Evolutionary conservation across 164 flowering plant species (phyloP).

Genomic region (Akebia trifoliata): DNA sequence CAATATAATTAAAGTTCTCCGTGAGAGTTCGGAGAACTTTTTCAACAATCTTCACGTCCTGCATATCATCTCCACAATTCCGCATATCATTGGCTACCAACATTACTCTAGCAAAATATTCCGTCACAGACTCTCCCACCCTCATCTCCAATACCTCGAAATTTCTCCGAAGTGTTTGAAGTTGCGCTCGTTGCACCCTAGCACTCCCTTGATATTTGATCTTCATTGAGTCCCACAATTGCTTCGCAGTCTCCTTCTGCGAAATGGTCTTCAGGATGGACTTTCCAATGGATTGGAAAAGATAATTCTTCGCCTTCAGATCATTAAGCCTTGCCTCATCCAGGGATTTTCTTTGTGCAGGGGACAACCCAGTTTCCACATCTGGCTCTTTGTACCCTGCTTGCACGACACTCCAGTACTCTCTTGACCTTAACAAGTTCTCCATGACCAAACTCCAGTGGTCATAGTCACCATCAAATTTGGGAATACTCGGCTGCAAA

Average conservation of each 20-base stretch:
- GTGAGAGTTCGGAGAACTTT: not conserved
- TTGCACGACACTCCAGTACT: not conserved
- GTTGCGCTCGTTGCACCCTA: not conserved
- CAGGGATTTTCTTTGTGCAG: not conserved
- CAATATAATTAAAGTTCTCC: not conserved
- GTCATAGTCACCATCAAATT: too few relatives aligned
- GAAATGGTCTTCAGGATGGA: not conserved
- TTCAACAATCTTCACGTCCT: conserved; percentile 4
- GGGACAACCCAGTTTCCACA: not conserved
- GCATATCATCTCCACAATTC: not conserved
- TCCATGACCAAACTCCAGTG: conserved; percentile 4
- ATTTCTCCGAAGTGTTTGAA: too few relatives aligned
- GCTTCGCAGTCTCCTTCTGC: conserved; percentile 6
- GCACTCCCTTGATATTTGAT: not conserved
- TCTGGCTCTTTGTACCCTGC: not conserved
- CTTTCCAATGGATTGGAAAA: too few relatives aligned
- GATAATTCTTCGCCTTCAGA: too few relatives aligned
- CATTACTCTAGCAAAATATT: too few relatives aligned
- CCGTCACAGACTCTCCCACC: not conserved
- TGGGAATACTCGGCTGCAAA: too few relatives aligned
- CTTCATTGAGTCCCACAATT: not conserved
- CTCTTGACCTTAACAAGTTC: not conserved
- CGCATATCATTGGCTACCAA: not conserved
- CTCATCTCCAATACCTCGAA: conserved; percentile 3
- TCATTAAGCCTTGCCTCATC: not conserved